Conservation (phyloP, 176 grass and related monocot genomes). For the Themeda triandra region DNA sequence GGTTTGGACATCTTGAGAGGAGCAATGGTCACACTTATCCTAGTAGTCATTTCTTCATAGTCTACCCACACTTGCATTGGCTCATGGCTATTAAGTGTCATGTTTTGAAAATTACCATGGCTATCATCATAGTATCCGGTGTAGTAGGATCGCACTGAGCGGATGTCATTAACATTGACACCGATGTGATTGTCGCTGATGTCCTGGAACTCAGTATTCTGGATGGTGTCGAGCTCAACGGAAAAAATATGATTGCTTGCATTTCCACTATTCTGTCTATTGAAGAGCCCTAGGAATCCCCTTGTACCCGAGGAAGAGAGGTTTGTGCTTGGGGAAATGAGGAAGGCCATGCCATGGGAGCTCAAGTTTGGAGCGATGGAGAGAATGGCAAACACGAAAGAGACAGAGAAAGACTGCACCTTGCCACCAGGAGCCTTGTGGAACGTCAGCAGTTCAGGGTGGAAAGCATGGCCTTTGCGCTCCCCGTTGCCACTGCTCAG, state of each 20-base stretch:
- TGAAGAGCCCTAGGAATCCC: background rate
- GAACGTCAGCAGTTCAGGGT: slow-evolving; percentile 12
- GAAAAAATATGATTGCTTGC: slow-evolving; percentile 13
- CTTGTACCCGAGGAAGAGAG: background rate
- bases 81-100: background rate
- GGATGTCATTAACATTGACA: background rate
- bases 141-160: background rate
- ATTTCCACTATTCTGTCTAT: background rate
- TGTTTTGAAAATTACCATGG: background rate
- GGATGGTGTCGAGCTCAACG: slow-evolving; percentile 6
- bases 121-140: background rate
- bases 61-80: slow-evolving; percentile 2
- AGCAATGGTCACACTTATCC: background rate
- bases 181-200: background rate
- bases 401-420: slow-evolving; percentile 33
- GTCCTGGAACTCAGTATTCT: background rate
- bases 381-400: slow-evolving; percentile 44
- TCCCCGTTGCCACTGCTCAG: slow-evolving; percentile 5
- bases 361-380: background rate
- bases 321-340: slow-evolving; percentile 23
- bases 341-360: slow-evolving; percentile 38
- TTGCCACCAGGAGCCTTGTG: background rate
- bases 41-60: background rate
- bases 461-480: slow-evolving; percentile 30
- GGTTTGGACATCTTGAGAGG: background rate